phyloP scores from a whole-genome alignment of 768 basidiomycete genomes.

The Pisolithus sp. region DNA sequence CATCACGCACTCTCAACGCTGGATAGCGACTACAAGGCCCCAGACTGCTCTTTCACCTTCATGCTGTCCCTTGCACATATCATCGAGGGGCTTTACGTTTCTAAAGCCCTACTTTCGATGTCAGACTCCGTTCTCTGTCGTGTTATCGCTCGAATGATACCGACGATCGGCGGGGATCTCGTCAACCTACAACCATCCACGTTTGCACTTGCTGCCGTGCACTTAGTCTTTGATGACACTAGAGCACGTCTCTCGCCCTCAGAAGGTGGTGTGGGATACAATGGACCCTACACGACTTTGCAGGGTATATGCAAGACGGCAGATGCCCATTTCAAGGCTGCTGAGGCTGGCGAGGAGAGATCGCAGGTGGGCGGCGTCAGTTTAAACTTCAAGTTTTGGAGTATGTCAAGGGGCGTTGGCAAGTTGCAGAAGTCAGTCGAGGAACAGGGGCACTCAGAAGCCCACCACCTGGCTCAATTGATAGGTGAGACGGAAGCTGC shows the following conservation, averaged over 20 bases:
- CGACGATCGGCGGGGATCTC: conserved; percentile 42
- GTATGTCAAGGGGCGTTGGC: conserved; percentile 22
- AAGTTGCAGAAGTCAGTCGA: conserved; percentile 25
- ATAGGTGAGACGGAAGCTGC: background rate
- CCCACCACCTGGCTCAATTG: conserved; percentile 16
- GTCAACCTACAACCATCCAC: conserved; percentile 55
- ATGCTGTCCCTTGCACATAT: conserved; percentile 60
- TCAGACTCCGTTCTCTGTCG: conserved; percentile 23
- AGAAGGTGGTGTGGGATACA: conserved; percentile 60
- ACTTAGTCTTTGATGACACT: conserved; percentile 62
- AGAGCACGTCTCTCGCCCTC: conserved; percentile 48
- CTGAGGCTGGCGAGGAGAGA: conserved; percentile 32
- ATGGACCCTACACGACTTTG: conserved; percentile 50
- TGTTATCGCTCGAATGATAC: conserved; percentile 34
- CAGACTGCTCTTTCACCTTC: conserved; percentile 48
- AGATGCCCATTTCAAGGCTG: conserved; percentile 39
- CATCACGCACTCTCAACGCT: conserved; percentile 51
- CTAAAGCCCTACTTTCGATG: conserved; percentile 35
- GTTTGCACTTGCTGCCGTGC: conserved; percentile 46
- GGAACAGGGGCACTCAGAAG: conserved; percentile 10
- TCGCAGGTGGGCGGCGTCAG: conserved; percentile 41
- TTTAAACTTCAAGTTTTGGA: conserved; percentile 29
- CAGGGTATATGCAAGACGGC: conserved; percentile 54
- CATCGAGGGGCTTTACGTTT: conserved; percentile 50
- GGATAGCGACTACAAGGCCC: conserved; percentile 52